These are phyloP conservation scores for Ustanciosporium gigantosporum DNA, from an alignment of 1,284 basidiomycete species.

Conservation along the genomic window DNA sequence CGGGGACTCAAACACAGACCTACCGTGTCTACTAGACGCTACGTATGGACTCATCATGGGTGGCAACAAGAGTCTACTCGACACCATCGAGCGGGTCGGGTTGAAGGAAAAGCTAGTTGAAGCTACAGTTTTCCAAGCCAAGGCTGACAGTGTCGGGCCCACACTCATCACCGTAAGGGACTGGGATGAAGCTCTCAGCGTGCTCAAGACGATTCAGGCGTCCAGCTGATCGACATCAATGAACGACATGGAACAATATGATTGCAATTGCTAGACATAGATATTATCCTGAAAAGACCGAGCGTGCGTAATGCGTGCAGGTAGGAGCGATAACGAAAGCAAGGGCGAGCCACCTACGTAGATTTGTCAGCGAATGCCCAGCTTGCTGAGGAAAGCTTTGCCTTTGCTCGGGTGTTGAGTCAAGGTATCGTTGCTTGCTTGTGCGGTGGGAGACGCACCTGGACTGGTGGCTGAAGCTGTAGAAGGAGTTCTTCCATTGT, in stretches of 20 bases:
- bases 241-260: no score
- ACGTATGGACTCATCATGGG: conserved; percentile 52
- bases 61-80: neutral
- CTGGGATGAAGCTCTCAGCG: conserved; percentile 3
- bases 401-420: conserved; percentile 5
- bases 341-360: no score
- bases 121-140: neutral
- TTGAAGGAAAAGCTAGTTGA: neutral
- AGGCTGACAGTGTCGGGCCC: neutral
- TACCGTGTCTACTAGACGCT: conserved; percentile 44
- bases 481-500: no score
- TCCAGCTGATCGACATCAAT: neutral
- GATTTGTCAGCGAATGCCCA: conserved; percentile 19
- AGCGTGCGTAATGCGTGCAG: neutral
- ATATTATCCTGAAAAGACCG: no score
- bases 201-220: conserved; percentile 1
- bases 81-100: conserved; percentile 12
- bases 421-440: no score
- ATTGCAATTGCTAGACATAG: no score
- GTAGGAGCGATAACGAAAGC: no score
- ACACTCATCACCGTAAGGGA: neutral
- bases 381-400: conserved; percentile 28
- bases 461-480: conserved; percentile 6
- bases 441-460: conserved; percentile 9
- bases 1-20: conserved; percentile 55